These are phyloP conservation scores for Filobasidium wieringae DNA, from an alignment of 768 basidiomycete species.

Conservation along the genomic window DNA sequence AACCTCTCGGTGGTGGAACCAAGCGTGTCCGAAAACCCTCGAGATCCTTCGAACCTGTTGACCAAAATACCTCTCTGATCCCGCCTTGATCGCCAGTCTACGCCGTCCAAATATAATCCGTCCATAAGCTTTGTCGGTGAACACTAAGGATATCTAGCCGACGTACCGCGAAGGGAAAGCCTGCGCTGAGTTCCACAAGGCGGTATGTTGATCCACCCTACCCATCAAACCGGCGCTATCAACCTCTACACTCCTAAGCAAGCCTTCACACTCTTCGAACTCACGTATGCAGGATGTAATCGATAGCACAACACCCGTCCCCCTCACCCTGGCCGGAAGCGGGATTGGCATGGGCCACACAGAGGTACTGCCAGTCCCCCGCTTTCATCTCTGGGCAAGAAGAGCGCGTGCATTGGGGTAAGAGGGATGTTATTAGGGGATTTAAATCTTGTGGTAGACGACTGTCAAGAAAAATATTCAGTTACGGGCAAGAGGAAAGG, in stretches of 20 bases:
- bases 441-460: constrained; percentile 39
- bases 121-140: background rate
- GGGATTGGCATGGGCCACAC: constrained; percentile 53
- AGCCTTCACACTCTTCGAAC: background rate
- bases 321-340: background rate
- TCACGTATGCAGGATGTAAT: constrained; percentile 51
- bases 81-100: constrained; percentile 67
- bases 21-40: constrained; percentile 91
- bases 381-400: constrained; percentile 97
- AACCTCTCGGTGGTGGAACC: constrained; percentile 83
- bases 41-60: constrained; percentile 82
- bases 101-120: constrained; percentile 2
- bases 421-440: constrained; percentile 29
- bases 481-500: background rate
- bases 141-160: constrained; percentile 7
- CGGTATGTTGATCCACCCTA: constrained; percentile 85
- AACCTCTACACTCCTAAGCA: constrained; percentile 43
- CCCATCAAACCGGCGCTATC: constrained; percentile 25
- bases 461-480: constrained; percentile 13
- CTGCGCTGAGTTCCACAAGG: constrained; percentile 75
- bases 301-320: constrained; percentile 84
- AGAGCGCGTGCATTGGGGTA: constrained; percentile 53
- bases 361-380: constrained; percentile 94
- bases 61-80: constrained; percentile 76
- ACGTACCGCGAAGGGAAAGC: constrained; percentile 80